phyloP scores from a whole-genome alignment of 2,329 filamentous ascomycete genomes.

The Pestalotiopsis sp. region DNA sequence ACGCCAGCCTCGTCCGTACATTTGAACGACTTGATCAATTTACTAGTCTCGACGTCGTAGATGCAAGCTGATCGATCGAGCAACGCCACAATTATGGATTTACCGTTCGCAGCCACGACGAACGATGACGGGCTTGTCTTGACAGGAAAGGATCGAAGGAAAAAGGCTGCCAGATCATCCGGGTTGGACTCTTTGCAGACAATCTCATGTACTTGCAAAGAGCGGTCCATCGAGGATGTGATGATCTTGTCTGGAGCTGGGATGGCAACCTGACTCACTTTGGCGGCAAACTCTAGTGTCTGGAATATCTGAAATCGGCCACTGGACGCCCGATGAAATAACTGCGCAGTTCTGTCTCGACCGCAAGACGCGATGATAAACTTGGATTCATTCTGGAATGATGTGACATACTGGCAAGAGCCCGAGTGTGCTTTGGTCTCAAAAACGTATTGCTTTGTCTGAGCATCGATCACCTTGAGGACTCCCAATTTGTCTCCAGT shows the following conservation, averaged over 20 bases:
- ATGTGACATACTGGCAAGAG: constrained; percentile 79
- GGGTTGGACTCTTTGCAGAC: constrained; percentile 66
- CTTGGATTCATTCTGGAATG: constrained; percentile 62
- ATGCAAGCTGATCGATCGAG: constrained; percentile 61
- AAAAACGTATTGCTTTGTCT: constrained; percentile 60
- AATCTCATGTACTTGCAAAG: constrained; percentile 78
- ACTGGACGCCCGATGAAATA: constrained; percentile 66
- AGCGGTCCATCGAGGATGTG: constrained; percentile 87
- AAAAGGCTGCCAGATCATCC: constrained; percentile 72
- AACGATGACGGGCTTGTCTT: constrained; percentile 89
- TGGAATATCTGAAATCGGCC: constrained; percentile 77
- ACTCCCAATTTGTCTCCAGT: constrained; percentile 87
- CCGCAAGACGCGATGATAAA: constrained; percentile 79
- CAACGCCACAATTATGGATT: constrained; percentile 58
- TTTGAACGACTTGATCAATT: constrained; percentile 73
- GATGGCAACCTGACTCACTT: constrained; percentile 73
- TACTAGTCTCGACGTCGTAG: constrained; percentile 67
- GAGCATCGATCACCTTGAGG: constrained; percentile 66
- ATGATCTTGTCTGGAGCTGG: constrained; percentile 76
- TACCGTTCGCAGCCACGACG: constrained; percentile 64
- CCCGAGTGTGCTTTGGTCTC: constrained; percentile 83
- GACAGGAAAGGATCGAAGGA: constrained; percentile 74
- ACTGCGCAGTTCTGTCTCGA: constrained; percentile 86
- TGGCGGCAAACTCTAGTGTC: constrained; percentile 89
- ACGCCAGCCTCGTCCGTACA: constrained; percentile 76